Evolutionary conservation across 805 yeast genomes (phyloP), one percentile per base, ranked within the genome.

Genomic region (Cyberlindnera petersonii): DNA sequence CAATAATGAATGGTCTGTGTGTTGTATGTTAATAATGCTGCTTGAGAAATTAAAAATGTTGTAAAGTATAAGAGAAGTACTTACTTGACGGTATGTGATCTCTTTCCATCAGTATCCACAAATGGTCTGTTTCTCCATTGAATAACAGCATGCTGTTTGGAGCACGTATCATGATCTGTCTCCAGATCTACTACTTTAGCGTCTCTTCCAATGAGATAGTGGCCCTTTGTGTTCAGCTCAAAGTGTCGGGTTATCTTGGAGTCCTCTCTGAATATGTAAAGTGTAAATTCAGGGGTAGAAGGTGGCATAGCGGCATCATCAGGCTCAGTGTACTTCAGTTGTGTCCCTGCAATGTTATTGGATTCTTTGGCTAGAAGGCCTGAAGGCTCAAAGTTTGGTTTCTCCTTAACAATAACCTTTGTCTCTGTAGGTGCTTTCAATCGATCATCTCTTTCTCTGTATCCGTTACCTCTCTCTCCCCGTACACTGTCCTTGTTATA

Each of bases 111-210:
- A 6, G 27, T 11, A 20, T 35, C 35, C 6, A 16, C 29, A 3
- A 26, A 23, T 6, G 43, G 37, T 13, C 43, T 44, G n/a, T 48
- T 33, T 22, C 72, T 53, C 44, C 67, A 72, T 43, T 72, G 77
- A 7, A 73, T 56, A 0, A 61, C 77, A 16, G 76, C 75, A 47
- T 73, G 78, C 47, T 72, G 75, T 33, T 65, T 65, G 0, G 74
- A 68, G 36, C 70, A 64, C 1, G 64, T 53, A 20, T 56, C 60
- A 33, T 63, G 61, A 6, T 59, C 60, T 1, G 68, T 55, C 20
- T 49, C 46, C 3, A 69, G 56, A 45, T 70, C 70, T 13, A 63
- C 68, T 1, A 68, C 50, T 20, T 52, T 49, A 6, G 37, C 48
- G 26, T 56, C 63, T 26, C 74, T 49, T 0, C 75, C 75, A 6